Evolutionary conservation across 2,329 filamentous ascomycete genomes (phyloP).

Genomic region (Aureobasidium namibiae): DNA sequence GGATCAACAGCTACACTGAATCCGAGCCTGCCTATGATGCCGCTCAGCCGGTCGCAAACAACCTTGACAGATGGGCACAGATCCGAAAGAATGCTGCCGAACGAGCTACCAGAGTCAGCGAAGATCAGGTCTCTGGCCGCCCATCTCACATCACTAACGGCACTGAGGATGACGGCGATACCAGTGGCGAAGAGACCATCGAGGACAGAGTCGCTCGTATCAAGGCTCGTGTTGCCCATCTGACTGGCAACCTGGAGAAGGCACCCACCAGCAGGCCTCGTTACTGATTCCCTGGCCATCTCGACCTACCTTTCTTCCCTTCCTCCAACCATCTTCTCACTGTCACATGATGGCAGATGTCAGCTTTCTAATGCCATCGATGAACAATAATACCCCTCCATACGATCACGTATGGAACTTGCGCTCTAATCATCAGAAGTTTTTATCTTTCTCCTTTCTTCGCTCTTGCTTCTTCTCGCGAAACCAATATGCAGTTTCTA

Average conservation of each 20-base stretch:
- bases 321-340: neutral
- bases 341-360: neutral
- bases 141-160: constrained; percentile 44
- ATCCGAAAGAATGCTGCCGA: constrained; percentile 92
- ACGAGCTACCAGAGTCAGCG: constrained; percentile 58
- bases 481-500: neutral
- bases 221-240: constrained; percentile 90
- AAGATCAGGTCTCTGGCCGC: constrained; percentile 52
- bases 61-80: constrained; percentile 81
- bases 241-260: constrained; percentile 47
- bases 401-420: neutral
- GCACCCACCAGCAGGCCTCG: neutral
- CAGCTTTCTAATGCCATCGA: neutral
- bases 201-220: constrained; percentile 95
- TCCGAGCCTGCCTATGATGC: neutral
- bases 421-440: neutral
- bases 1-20: neutral
- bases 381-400: neutral
- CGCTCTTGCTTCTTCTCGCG: neutral
- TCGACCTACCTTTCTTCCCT: neutral
- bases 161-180: constrained; percentile 72
- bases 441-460: neutral
- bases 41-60: neutral
- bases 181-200: constrained; percentile 94
- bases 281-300: neutral